Conservation (phyloP, 2,329 filamentous ascomycete species). For the Calonectria pteridis region DNA sequence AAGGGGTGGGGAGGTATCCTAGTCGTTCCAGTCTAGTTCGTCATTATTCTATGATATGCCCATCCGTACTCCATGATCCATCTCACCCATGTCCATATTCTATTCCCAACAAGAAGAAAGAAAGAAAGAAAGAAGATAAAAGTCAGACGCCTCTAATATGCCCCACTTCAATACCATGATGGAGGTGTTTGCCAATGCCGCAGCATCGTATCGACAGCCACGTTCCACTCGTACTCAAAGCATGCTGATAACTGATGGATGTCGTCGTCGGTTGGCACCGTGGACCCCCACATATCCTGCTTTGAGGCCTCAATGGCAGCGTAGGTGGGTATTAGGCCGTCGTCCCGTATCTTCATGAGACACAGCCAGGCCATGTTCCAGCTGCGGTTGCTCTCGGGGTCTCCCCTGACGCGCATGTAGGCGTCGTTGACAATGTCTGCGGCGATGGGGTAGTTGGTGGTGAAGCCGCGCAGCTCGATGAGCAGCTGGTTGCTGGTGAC, state of each 20-base stretch:
- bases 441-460: constrained; percentile 75
- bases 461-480: constrained; percentile 76
- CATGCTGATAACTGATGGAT: constrained; percentile 70
- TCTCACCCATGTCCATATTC: not conserved
- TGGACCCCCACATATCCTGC: constrained; percentile 78
- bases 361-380: constrained; percentile 85
- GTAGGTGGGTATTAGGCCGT: constrained; percentile 71
- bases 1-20: not conserved
- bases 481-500: constrained; percentile 78
- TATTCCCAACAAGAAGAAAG: not conserved
- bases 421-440: constrained; percentile 75
- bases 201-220: constrained; percentile 74
- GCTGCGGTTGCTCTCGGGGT: constrained; percentile 75
- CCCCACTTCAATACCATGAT: constrained; percentile 59
- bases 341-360: constrained; percentile 73
- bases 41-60: not conserved
- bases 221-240: constrained; percentile 76
- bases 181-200: constrained; percentile 76
- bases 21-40: not conserved
- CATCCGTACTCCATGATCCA: not conserved
- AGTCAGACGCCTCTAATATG: not conserved
- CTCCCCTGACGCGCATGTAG: constrained; percentile 71
- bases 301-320: constrained; percentile 71
- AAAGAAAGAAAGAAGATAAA: not conserved
- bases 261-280: constrained; percentile 66